These are phyloP conservation scores for Amborella trichopoda DNA, from an alignment of 164 flowering plant genomes.

Conservation along the genomic window DNA sequence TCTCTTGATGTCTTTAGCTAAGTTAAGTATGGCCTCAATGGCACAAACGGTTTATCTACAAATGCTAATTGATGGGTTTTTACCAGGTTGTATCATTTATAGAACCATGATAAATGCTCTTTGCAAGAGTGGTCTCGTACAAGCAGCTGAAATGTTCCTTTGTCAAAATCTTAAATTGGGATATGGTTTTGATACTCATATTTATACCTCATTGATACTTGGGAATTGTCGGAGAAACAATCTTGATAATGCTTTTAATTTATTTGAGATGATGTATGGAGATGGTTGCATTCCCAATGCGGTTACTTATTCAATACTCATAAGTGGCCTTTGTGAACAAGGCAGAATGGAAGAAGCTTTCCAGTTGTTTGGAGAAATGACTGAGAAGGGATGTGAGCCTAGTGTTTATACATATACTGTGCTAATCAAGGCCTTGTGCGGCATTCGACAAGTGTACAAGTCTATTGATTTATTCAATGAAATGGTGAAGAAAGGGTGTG, in stretches of 20 bases:
- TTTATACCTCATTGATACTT: conserved; percentile 20
- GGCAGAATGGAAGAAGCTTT: conserved; percentile 19
- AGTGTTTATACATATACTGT: conserved; percentile 19
- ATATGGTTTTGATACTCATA: conserved; percentile 17
- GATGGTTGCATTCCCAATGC: conserved; percentile 15
- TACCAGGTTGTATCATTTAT: conserved; percentile 14
- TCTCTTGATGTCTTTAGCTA: conserved; percentile 24
- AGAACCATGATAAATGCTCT: conserved; percentile 20
- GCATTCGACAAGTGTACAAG: conserved; percentile 8
- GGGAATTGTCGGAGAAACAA: too few species aligned
- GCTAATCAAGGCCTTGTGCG: conserved; percentile 19
- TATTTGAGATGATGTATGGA: conserved; percentile 17
- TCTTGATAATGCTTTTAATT: conserved; percentile 14
- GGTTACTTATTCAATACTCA: conserved; percentile 17
- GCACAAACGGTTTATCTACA: conserved; percentile 14
- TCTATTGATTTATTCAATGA: conserved; percentile 20
- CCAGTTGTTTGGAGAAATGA: conserved; percentile 16
- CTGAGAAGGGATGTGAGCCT: conserved; percentile 17
- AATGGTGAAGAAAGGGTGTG: conserved; percentile 14
- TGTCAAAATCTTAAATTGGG: conserved; percentile 16
- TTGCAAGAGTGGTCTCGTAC: conserved; percentile 19
- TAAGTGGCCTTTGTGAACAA: conserved; percentile 19
- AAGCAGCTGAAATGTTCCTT: conserved; percentile 20
- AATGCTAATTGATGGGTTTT: conserved; percentile 23
- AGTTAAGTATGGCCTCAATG: conserved; percentile 12